Conservation (phyloP, 768 basidiomycete species). For the Coprinellus micaceus region DNA sequence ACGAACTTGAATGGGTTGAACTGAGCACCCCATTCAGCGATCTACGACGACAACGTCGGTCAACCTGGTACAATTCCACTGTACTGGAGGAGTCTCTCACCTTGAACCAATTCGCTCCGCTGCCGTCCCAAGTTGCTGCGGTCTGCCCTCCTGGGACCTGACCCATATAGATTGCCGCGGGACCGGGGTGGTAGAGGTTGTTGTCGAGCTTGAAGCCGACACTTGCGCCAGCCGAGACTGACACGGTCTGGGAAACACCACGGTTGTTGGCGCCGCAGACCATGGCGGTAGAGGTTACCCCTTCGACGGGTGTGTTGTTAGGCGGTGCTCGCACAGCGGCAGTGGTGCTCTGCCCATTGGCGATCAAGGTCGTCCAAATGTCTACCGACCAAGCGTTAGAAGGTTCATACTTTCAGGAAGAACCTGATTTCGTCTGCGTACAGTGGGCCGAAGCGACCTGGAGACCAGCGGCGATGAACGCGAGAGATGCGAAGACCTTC, state of each 20-base stretch:
- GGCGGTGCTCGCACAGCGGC: constrained; percentile 30
- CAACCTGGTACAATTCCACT: background rate
- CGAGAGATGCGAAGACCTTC: constrained; percentile 22
- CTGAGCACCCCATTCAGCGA: constrained; percentile 30
- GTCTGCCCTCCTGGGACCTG: constrained; percentile 28
- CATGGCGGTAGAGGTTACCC: constrained; percentile 28
- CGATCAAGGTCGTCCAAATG: constrained; percentile 31
- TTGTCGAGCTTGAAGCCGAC: constrained; percentile 36
- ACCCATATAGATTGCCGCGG: constrained; percentile 31
- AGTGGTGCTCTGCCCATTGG: constrained; percentile 22
- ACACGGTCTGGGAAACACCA: constrained; percentile 32
- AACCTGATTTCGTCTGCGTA: constrained; percentile 8
- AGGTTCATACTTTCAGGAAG: background rate
- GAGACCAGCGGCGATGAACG: constrained; percentile 20
- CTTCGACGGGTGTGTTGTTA: constrained; percentile 30
- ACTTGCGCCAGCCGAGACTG: constrained; percentile 36
- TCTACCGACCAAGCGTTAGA: constrained; percentile 16
- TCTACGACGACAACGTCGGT: constrained; percentile 11
- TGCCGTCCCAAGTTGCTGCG: constrained; percentile 32
- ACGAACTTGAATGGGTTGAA: constrained; percentile 29
- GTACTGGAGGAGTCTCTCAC: constrained; percentile 14
- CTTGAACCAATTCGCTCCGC: constrained; percentile 39
- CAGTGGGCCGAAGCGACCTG: constrained; percentile 33
- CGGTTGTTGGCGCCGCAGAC: constrained; percentile 35
- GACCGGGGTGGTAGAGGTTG: constrained; percentile 23